Percentiles rank a stretch among this genome's conserved stretches.
Evolutionary conservation across 805 yeast genomes (phyloP).

Genomic region (Lipomyces chichibuensis): DNA sequence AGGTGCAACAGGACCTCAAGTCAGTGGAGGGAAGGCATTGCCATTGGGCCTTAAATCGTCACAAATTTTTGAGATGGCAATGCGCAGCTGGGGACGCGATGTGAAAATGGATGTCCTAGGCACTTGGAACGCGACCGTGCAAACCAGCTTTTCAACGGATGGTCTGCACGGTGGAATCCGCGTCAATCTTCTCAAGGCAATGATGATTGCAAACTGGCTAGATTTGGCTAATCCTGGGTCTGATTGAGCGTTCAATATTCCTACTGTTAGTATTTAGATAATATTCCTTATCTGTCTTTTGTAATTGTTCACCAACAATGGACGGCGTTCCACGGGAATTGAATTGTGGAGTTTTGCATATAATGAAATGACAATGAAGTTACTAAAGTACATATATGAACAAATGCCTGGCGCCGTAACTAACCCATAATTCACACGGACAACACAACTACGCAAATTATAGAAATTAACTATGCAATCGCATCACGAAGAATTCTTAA

Average conservation of each 20-base stretch:
- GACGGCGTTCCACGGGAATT: not conserved
- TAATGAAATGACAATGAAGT: not conserved
- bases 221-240: constrained; percentile 41
- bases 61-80: constrained; percentile 19
- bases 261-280: constrained; percentile 54
- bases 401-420: not conserved
- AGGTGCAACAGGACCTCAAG: constrained; percentile 28
- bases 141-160: constrained; percentile 21
- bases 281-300: constrained; percentile 37
- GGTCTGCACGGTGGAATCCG: constrained; percentile 23
- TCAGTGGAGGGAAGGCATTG: constrained; percentile 3
- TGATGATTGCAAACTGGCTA: constrained; percentile 34
- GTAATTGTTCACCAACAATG: not conserved
- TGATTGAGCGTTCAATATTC: constrained; percentile 59
- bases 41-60: constrained; percentile 15
- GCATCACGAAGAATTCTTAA: constrained; percentile 37
- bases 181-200: constrained; percentile 28
- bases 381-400: constrained; percentile 3
- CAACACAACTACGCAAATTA: not conserved
- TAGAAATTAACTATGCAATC: not conserved
- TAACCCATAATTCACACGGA: not conserved
- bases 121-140: constrained; percentile 35
- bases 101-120: constrained; percentile 25
- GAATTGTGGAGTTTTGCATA: not conserved
- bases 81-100: constrained; percentile 7